Base-by-base conservation (phyloP, 768 basidiomycete genomes). In the Arthromyces matolae region DNA sequence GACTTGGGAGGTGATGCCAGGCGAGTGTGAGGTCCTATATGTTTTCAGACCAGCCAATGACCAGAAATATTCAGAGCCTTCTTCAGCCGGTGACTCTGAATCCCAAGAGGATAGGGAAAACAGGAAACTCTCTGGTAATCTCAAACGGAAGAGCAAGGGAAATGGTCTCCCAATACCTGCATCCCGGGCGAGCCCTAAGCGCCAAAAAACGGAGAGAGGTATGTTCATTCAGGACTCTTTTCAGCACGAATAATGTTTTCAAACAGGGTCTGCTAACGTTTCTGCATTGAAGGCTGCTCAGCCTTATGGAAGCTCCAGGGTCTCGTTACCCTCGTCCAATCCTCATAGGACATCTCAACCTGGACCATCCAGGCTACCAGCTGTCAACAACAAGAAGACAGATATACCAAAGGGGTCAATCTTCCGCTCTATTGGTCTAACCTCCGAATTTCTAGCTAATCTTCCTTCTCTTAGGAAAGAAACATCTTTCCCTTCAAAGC, bases 121-220 rank as follows among this genome's bases (percentile, higher is more conserved):
- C 20, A 31, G 45, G n/a, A 4, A 49, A 12, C 4, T 6, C 2
- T 31, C 39, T 25, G 9, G 20, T 4, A 22, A 39, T 19, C 38
- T 53, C 10, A 55, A 55, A 45, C 52, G 54, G 20, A 57, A 54
- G 31, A n/a, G n/a, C n/a, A n/a, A n/a, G n/a, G n/a, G n/a, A n/a
- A n/a, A n/a, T n/a, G 41, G 47, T 1, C 3, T 20, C 8, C n/a
- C 8, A 22, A 14, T 7, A 8, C 38, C 42, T n/a, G 14, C 34
- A 32, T 34, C 27, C 7, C 27, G 34, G 4, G 22, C 42, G 18
- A 51, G 34, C 38, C 44, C 49, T 9, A 57, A 57, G 25, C 56
- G 56, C 34, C 50, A 28, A 36, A 49, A 39, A 20, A 47, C 47
- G 24, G 28, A 19, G 12, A 42, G 25, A 24, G 45, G 24, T 34